A percentile compares a stretch with the other conserved stretches of the same genome.
Evolutionary conservation across 768 basidiomycete species (phyloP).

Genomic region (Strobilomyces echinocephalus): DNA sequence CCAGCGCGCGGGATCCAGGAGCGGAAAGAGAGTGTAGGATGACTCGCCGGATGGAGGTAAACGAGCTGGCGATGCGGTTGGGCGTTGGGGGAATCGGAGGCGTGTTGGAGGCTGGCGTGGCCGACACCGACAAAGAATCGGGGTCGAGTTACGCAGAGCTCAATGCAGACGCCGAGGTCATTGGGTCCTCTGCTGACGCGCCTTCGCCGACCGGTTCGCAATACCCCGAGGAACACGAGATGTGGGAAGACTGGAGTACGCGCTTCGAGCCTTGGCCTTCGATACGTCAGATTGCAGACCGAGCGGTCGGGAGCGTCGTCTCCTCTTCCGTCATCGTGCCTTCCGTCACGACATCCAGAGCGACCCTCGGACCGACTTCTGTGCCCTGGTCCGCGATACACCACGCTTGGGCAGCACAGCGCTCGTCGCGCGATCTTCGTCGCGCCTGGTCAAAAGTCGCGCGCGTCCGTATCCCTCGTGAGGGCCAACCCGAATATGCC

Average conservation of each 20-base stretch:
- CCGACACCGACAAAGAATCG: constrained; percentile 1
- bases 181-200: constrained; percentile 8
- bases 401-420: constrained; percentile 59
- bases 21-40: constrained; percentile 57
- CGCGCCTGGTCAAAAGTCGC: constrained; percentile 59
- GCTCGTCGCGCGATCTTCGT: constrained; percentile 46
- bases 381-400: constrained; percentile 67
- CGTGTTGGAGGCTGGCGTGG: constrained; percentile 36
- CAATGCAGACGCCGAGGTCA: constrained; percentile 15
- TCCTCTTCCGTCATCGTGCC: constrained; percentile 23
- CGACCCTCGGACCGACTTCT: constrained; percentile 42
- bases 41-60: constrained; percentile 65
- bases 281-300: constrained; percentile 70
- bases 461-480: constrained; percentile 30
- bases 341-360: constrained; percentile 19
- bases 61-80: constrained; percentile 81
- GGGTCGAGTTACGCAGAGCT: constrained; percentile 10
- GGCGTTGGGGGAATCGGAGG: constrained; percentile 76
- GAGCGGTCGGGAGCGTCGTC: constrained; percentile 65
- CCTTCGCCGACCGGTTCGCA: constrained; percentile 1
- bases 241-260: constrained; percentile 67
- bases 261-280: constrained; percentile 63
- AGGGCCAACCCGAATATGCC: constrained; percentile 33
- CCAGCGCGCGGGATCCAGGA: constrained; percentile 47
- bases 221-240: constrained; percentile 26